Conservation (phyloP, 2,329 filamentous ascomycete genomes). For the Teratosphaeriaceae sp. region DNA sequence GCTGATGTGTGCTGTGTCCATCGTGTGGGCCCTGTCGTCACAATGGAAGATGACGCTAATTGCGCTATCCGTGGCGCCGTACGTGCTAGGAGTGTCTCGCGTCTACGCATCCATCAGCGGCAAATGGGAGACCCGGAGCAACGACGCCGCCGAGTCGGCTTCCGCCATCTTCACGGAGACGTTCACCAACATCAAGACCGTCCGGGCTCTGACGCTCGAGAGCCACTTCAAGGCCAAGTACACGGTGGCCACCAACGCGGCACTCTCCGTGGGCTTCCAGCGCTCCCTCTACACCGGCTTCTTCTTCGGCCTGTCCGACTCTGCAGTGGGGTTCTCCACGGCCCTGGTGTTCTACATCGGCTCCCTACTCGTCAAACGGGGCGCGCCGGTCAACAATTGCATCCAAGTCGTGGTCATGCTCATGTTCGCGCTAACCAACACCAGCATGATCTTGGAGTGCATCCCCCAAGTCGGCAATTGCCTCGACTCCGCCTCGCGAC, state of each 20-base stretch:
- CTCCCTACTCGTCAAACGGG: slow-evolving; percentile 52
- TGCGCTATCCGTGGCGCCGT: slow-evolving; percentile 59
- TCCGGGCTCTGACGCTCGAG: slow-evolving; percentile 70
- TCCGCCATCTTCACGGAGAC: slow-evolving; percentile 65
- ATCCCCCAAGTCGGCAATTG: slow-evolving; percentile 76
- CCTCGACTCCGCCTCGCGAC: slow-evolving; percentile 62
- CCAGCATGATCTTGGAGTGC: slow-evolving; percentile 61
- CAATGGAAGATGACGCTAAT: slow-evolving; percentile 80
- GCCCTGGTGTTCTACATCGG: slow-evolving; percentile 83
- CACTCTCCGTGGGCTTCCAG: slow-evolving; percentile 56
- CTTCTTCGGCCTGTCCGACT: slow-evolving; percentile 73
- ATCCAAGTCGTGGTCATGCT: slow-evolving; percentile 74
- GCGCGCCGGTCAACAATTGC: slow-evolving; percentile 51
- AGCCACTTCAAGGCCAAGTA: slow-evolving; percentile 62
- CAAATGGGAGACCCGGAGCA: slow-evolving; percentile 65
- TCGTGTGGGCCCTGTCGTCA: slow-evolving; percentile 66
- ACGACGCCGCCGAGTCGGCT: slow-evolving; percentile 54
- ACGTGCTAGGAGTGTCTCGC: slow-evolving; percentile 60
- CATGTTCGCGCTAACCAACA: slow-evolving; percentile 73
- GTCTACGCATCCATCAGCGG: slow-evolving; percentile 59
- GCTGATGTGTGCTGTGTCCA: slow-evolving; percentile 60
- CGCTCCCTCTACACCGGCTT: slow-evolving; percentile 62
- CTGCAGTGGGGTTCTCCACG: slow-evolving; percentile 62
- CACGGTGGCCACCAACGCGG: slow-evolving; percentile 41
- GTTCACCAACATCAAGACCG: slow-evolving; percentile 70